Conservation (phyloP, 2,329 filamentous ascomycete genomes). For the Exophiala viscosa region DNA sequence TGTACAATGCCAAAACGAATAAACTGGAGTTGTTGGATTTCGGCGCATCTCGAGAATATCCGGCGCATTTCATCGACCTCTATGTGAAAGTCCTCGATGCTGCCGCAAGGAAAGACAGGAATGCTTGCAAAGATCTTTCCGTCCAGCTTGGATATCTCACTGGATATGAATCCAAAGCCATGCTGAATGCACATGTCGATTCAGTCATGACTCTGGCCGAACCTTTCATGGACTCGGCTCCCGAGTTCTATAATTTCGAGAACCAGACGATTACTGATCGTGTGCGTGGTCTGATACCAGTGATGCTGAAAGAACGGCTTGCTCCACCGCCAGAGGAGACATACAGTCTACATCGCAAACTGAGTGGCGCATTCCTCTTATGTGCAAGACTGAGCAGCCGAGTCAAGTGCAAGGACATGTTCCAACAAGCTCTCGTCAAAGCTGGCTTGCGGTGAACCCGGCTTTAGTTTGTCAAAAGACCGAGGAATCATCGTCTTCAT, state of each 20-base stretch:
- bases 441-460: slow-evolving; percentile 14
- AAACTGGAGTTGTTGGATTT: slow-evolving; percentile 93
- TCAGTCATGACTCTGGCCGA: slow-evolving; percentile 88
- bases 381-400: slow-evolving; percentile 81
- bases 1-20: slow-evolving; percentile 70
- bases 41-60: slow-evolving; percentile 84
- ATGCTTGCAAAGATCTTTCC: slow-evolving; percentile 63
- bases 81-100: slow-evolving; percentile 80
- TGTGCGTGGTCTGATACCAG: slow-evolving; percentile 79
- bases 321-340: slow-evolving; percentile 92
- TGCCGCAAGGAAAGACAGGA: slow-evolving; percentile 67
- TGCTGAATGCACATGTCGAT: slow-evolving; percentile 87
- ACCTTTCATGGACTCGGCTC: slow-evolving; percentile 73
- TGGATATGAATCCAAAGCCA: slow-evolving; percentile 75
- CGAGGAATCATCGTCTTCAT: slow-evolving; percentile 27
- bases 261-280: slow-evolving; percentile 96
- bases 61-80: slow-evolving; percentile 69
- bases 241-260: slow-evolving; percentile 83
- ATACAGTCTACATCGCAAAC: slow-evolving; percentile 88
- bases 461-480: slow-evolving; percentile 6
- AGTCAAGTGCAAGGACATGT: slow-evolving; percentile 77
- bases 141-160: slow-evolving; percentile 85
- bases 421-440: slow-evolving; percentile 51
- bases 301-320: slow-evolving; percentile 87
- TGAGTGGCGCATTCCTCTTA: slow-evolving; percentile 90